Conservation (phyloP, 805 yeast genomes). For the Kodamaea jinghongensis region DNA sequence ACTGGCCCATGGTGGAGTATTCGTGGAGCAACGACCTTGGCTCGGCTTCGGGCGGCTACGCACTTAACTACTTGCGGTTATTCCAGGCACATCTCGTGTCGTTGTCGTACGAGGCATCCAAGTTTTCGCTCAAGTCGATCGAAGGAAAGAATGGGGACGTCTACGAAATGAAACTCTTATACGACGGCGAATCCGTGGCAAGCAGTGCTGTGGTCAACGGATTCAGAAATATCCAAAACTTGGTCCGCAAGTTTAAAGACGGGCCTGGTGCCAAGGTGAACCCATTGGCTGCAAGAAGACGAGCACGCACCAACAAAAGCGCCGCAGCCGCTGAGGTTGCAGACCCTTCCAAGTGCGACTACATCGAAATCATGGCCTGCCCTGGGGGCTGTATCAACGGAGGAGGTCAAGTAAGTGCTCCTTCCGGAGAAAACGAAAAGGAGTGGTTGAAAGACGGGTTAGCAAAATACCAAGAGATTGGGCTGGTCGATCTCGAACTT, state of each 20-base stretch:
- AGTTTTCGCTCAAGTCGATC: constrained; percentile 35
- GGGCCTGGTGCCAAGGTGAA: constrained; percentile 19
- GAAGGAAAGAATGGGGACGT: constrained; percentile 77
- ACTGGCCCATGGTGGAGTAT: constrained; percentile 58
- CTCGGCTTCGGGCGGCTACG: constrained; percentile 87
- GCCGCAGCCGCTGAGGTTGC: constrained; percentile 29
- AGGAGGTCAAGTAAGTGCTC: constrained; percentile 79
- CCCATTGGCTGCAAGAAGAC: constrained; percentile 44
- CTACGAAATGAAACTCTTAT: constrained; percentile 60
- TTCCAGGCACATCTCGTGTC: constrained; percentile 26
- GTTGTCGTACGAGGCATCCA: constrained; percentile 16
- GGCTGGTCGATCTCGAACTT: constrained; percentile 11
- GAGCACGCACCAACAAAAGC: constrained; percentile 32
- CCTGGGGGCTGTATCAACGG: constrained; percentile 98
- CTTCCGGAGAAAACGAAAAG: constrained; percentile 36
- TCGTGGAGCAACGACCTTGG: constrained; percentile 79
- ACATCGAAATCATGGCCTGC: constrained; percentile 96
- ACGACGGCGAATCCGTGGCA: constrained; percentile 40
- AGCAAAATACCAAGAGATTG: constrained; percentile 26
- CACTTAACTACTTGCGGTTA: constrained; percentile 59
- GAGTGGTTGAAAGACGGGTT: constrained; percentile 44
- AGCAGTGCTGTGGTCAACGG: constrained; percentile 75
- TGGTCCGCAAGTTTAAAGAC: constrained; percentile 76
- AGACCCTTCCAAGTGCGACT: constrained; percentile 69
- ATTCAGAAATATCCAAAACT: constrained; percentile 88